Conservation (phyloP, 306 rosid genomes). For the Gastrolobium villosum region DNA sequence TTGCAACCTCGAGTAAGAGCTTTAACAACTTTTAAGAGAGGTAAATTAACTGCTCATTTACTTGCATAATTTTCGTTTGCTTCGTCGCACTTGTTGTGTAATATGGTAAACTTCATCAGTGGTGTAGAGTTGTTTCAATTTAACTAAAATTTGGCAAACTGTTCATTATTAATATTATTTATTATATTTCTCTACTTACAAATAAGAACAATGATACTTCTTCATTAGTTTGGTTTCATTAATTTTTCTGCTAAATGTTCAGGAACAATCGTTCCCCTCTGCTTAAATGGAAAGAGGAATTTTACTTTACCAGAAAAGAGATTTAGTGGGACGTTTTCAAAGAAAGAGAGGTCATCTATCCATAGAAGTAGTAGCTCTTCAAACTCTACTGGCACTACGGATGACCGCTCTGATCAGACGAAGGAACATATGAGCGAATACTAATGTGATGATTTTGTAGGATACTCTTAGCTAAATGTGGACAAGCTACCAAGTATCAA, state of each 20-base stretch:
- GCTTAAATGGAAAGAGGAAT: slow-evolving; percentile 53
- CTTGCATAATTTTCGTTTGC: slow-evolving; percentile 4
- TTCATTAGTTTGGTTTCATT: slow-evolving; percentile 34
- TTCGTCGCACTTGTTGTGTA: not conserved
- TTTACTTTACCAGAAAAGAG: slow-evolving; percentile 52
- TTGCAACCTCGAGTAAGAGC: slow-evolving; percentile 47
- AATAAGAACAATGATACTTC: not conserved
- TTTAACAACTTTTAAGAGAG: slow-evolving; percentile 56
- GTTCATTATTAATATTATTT: not conserved
- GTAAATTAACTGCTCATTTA: slow-evolving; percentile 51
- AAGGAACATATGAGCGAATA: slow-evolving; percentile 62
- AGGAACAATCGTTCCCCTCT: slow-evolving; percentile 54
- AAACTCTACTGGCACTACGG: slow-evolving; percentile 58
- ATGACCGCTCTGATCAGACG: slow-evolving; percentile 60
- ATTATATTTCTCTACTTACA: not conserved
- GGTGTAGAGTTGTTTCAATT: not conserved
- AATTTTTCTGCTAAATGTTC: slow-evolving; percentile 39
- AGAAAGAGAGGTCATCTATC: slow-evolving; percentile 49
- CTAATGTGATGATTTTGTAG: slow-evolving; percentile 23
- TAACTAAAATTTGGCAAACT: not conserved
- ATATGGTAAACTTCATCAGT: not conserved
- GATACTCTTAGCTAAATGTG: not conserved
- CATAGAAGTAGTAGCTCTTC: slow-evolving; percentile 63
- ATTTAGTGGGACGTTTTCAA: slow-evolving; percentile 34
- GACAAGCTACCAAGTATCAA: too few relatives aligned